These are phyloP conservation scores for Diophrys sp. DNA, from an alignment of 73 alveolate species.

Conservation along the genomic window DNA sequence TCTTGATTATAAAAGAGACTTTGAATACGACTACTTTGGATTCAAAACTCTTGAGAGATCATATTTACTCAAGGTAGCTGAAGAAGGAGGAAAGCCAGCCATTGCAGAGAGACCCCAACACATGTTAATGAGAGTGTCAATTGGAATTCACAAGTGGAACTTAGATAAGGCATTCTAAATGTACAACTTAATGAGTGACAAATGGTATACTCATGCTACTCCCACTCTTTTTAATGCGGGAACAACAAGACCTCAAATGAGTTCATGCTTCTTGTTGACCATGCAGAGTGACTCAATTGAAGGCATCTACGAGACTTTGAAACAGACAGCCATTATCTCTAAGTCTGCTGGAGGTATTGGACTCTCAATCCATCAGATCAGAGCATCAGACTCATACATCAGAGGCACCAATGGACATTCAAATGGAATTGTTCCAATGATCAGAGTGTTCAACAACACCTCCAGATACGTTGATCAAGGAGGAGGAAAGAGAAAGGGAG, in stretches of 20 bases:
- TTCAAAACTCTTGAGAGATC: conserved; percentile 94
- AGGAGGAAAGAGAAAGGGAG: conserved; percentile 97
- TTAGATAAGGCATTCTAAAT: conserved; percentile 66
- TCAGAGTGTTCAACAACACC: conserved; percentile 93
- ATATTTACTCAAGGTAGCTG: conserved; percentile 72
- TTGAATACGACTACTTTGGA: conserved; percentile 92
- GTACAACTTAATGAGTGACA: conserved; percentile 75
- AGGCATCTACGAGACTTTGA: conserved; percentile 89
- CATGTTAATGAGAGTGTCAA: conserved; percentile 75
- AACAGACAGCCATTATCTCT: conserved; percentile 85
- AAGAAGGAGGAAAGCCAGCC: conserved; percentile 45
- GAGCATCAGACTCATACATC: conserved; percentile 88
- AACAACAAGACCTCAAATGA: conserved; percentile 91
- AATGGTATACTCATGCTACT: conserved; percentile 94
- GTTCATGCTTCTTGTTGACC: conserved; percentile 78
- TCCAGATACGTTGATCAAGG: conserved; percentile 96
- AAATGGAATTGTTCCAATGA: conserved; percentile 96
- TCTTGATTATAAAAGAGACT: conserved; percentile 80
- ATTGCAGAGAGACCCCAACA: conserved; percentile 90
- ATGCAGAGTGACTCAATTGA: conserved; percentile 92
- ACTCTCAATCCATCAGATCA: conserved; percentile 80
- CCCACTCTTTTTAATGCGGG: conserved; percentile 97
- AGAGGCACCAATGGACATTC: conserved; percentile 93
- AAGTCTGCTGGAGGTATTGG: conserved; percentile 97
- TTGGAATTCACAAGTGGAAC: conserved; percentile 67